Evolutionary conservation across 1,284 basidiomycete genomes (phyloP).

Genomic region (Cronartium quercuum): DNA sequence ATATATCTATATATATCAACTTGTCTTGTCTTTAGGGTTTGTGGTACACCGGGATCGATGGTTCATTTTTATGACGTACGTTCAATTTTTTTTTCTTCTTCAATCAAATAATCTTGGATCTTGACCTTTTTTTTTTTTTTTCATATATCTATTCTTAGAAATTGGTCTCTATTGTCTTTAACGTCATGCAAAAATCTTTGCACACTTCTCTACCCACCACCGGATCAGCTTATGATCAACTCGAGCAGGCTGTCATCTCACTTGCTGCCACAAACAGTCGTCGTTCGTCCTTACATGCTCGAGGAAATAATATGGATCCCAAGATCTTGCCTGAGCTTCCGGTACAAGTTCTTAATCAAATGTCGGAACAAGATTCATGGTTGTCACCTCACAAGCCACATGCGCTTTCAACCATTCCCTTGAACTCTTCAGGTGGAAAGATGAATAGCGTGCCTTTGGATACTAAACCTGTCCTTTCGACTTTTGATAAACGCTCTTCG

Average conservation of each 20-base stretch:
- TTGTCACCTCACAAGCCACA: not conserved
- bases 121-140: not conserved
- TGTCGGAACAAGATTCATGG: not conserved
- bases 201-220: not conserved
- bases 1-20: too few species aligned
- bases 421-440: not conserved
- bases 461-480: too few species aligned
- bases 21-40: constrained; percentile 50
- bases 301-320: not conserved
- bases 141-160: not conserved
- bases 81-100: not conserved
- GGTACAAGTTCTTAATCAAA: not conserved
- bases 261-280: not conserved
- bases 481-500: too few species aligned
- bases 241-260: not conserved
- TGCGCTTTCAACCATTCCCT: not conserved
- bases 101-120: not conserved
- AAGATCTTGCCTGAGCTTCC: not conserved
- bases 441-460: not conserved
- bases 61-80: constrained; percentile 58
- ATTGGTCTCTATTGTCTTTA: constrained; percentile 2
- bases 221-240: not conserved
- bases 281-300: not conserved
- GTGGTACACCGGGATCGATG: constrained; percentile 69
- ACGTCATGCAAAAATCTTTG: not conserved